Conservation (phyloP, 1,139 yeast genomes). For the Kodamaea suecica region DNA sequence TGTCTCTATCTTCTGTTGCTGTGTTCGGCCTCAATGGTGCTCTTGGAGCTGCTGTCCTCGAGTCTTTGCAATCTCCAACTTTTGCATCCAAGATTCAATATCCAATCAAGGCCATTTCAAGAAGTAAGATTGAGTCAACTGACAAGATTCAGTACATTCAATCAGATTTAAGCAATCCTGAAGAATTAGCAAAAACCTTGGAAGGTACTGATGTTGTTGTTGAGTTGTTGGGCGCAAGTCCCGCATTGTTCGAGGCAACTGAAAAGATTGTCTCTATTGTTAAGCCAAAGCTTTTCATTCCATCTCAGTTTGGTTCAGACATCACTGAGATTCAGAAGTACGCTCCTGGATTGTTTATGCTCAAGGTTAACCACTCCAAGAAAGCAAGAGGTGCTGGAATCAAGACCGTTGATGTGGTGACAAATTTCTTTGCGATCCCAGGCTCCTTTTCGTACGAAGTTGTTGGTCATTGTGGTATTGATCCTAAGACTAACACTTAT, state of each 20-base stretch:
- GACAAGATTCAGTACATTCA: constrained; percentile 40
- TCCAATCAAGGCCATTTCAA: constrained; percentile 53
- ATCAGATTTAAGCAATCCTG: constrained; percentile 25
- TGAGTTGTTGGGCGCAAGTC: constrained; percentile 34
- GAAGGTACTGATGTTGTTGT: constrained; percentile 51
- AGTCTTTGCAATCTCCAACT: constrained; percentile 40
- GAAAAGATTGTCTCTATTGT: constrained; percentile 36
- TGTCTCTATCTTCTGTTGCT: no score
- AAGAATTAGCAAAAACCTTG: constrained; percentile 29
- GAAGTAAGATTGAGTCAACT: constrained; percentile 34
- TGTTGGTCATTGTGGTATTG: constrained; percentile 37
- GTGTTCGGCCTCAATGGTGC: constrained; percentile 53
- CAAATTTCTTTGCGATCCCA: constrained; percentile 43
- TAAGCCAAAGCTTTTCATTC: constrained; percentile 53
- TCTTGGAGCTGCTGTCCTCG: constrained; percentile 47
- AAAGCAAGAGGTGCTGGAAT: constrained; percentile 44
- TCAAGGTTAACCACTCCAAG: constrained; percentile 39
- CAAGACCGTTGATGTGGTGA: constrained; percentile 49
- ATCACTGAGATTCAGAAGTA: constrained; percentile 19
- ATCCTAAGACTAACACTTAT: constrained; percentile 31
- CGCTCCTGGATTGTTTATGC: constrained; percentile 33
- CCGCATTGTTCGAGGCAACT: constrained; percentile 21
- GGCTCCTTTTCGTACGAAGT: constrained; percentile 34
- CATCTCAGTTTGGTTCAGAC: constrained; percentile 61
- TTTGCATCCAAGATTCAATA: constrained; percentile 41